These are phyloP conservation scores for Suhomyces chickasaworum DNA, from an alignment of 1,139 yeast species.

Conservation along the genomic window DNA sequence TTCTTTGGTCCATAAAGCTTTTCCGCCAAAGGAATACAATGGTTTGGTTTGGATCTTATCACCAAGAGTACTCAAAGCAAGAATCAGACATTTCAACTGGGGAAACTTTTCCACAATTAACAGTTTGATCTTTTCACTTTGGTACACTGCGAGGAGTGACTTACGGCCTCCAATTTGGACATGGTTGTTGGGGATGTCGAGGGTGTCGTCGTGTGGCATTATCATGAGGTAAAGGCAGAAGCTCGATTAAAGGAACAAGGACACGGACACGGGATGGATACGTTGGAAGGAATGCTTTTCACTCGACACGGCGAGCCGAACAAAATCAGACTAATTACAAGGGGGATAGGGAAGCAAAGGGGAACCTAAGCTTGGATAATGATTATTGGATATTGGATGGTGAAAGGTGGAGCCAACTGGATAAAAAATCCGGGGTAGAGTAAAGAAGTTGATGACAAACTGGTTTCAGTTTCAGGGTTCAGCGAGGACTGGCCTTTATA, in stretches of 20 bases:
- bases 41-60: slow-evolving; percentile 87
- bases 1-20: slow-evolving; percentile 95
- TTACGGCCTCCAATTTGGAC: slow-evolving; percentile 83
- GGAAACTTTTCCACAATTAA: slow-evolving; percentile 63
- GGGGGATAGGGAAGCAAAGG: neutral
- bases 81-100: slow-evolving; percentile 59
- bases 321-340: neutral
- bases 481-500: slow-evolving; percentile 2
- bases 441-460: neutral
- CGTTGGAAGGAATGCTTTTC: neutral
- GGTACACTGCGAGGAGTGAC: slow-evolving; percentile 83
- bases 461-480: neutral
- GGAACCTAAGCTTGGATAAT: neutral
- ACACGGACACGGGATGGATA: neutral
- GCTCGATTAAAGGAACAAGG: neutral
- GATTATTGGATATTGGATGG: too few species aligned
- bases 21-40: slow-evolving; percentile 92
- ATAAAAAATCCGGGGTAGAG: neutral
- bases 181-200: slow-evolving; percentile 28
- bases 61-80: slow-evolving; percentile 84
- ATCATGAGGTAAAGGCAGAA: slow-evolving; percentile 1
- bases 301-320: neutral
- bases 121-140: slow-evolving; percentile 73
- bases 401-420: neutral
- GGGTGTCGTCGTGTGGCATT: slow-evolving; percentile 13